These are phyloP conservation scores for Yamadazyma kitorensis DNA, from an alignment of 805 yeast species.

Conservation along the genomic window DNA sequence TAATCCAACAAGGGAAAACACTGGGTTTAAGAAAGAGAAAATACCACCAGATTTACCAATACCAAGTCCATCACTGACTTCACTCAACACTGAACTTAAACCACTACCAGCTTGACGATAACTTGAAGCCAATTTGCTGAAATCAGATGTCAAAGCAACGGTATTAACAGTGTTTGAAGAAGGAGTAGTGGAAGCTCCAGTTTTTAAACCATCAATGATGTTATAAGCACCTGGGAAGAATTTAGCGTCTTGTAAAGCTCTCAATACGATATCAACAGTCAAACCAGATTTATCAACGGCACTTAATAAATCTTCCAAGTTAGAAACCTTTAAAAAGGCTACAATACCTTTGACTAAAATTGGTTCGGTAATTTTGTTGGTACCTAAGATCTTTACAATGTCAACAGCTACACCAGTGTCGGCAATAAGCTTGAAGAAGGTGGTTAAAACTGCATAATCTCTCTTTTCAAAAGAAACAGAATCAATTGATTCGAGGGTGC, in stretches of 20 bases:
- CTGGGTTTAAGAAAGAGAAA: slow-evolving; percentile 15
- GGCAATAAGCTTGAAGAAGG: slow-evolving; percentile 19
- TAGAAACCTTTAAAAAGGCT: slow-evolving; percentile 19
- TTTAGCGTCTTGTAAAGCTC: slow-evolving; percentile 13
- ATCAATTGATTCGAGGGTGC: too few relatives aligned
- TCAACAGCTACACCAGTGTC: slow-evolving; percentile 20
- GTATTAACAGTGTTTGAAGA: slow-evolving; percentile 9
- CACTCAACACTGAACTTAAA: slow-evolving; percentile 6
- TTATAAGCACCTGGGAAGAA: slow-evolving; percentile 18
- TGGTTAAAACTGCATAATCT: slow-evolving; percentile 21
- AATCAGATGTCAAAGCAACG: slow-evolving; percentile 10
- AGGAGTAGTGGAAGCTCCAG: slow-evolving; percentile 13
- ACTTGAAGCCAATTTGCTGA: slow-evolving; percentile 9
- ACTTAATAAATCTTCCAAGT: slow-evolving; percentile 19
- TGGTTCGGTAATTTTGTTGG: slow-evolving; percentile 23
- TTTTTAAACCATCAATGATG: slow-evolving; percentile 16
- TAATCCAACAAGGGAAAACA: slow-evolving; percentile 14
- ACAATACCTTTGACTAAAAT: slow-evolving; percentile 22
- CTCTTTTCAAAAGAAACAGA: slow-evolving; percentile 8
- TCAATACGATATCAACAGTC: slow-evolving; percentile 22
- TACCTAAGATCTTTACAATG: slow-evolving; percentile 19
- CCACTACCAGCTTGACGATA: slow-evolving; percentile 10
- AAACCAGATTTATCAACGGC: slow-evolving; percentile 26
- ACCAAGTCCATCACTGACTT: slow-evolving; percentile 7
- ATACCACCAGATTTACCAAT: slow-evolving; percentile 13